Base-by-base conservation (phyloP, 108 stramenopile genomes). In the Nannochloropsis oceanica region DNA sequence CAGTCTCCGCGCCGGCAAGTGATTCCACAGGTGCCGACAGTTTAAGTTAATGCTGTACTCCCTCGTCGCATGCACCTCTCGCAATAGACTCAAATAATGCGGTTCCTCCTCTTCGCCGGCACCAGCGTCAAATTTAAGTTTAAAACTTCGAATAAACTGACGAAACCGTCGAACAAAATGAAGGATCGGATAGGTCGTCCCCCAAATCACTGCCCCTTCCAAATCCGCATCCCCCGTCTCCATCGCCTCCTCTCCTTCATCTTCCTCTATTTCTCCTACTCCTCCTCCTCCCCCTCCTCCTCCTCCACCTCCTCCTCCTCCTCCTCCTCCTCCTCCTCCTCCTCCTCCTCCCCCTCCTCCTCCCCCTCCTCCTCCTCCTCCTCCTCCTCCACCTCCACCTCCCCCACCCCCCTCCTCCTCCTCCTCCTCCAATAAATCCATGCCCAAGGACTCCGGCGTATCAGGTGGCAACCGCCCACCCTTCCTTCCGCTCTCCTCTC, bases 11-110 rank as follows among this genome's bases (percentile, higher is more conserved):
- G 89, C 93, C 50, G 91, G 93, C 85, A 90, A 90, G 88, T 95
- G 96, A 84, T 92, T 94, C 91, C 90, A 93, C 25, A 99, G 89
- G 88, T 99, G 97, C 82, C 94, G 90, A 20, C 95, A 92, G 93
- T 99, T 95, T 44, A 98, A 90, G 84, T 96, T 95, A 43, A 98
- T 86, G 85, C 93, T 92, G 84, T 43, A 79, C 44, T 89, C 89
- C 84, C 86, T 87, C 43, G 90, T 85, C 25, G 84, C 42, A 13
- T 43, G 73, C 13, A 89, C 44, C 79, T 87, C 89, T 79, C 83
- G 80, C 42, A 92, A 84, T 79, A 44, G 88, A 14, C 43, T 79
- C 86, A 85, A 83, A 84, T 90, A 81, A 22, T 83, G 80, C 43
- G 85, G 44, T 44, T 43, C 82, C 82, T 85, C 88, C 25, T 85